These are phyloP conservation scores for Macrophomina tecta DNA, from an alignment of 2,329 filamentous ascomycete genomes.

Conservation along the genomic window DNA sequence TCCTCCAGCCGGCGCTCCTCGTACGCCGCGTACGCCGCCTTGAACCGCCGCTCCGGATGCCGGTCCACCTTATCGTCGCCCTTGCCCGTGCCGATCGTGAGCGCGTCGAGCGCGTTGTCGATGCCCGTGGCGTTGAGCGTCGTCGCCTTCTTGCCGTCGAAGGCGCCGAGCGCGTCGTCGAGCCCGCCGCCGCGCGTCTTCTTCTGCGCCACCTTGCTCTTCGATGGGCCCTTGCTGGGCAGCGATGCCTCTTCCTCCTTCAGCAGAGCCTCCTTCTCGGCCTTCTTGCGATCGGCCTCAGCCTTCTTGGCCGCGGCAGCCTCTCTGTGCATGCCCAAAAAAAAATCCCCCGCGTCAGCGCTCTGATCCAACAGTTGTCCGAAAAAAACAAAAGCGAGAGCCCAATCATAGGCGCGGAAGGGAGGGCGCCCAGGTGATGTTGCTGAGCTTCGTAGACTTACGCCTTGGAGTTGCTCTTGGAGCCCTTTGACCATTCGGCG, in stretches of 20 bases:
- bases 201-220: conserved; percentile 67
- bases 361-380: not conserved
- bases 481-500: conserved; percentile 81
- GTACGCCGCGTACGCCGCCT: conserved; percentile 82
- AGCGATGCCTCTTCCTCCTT: conserved; percentile 79
- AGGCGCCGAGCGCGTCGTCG: conserved; percentile 61
- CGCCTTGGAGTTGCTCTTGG: conserved; percentile 89
- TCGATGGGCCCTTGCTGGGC: conserved; percentile 65
- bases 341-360: not conserved
- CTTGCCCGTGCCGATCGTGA: conserved; percentile 69
- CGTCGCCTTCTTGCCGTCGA: conserved; percentile 54
- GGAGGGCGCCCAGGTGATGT: too few species aligned
- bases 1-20: conserved; percentile 82
- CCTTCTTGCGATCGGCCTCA: conserved; percentile 85
- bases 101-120: conserved; percentile 89
- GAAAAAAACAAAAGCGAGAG: conserved; percentile 2
- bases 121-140: conserved; percentile 85
- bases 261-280: conserved; percentile 82
- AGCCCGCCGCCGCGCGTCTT: conserved; percentile 66
- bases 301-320: conserved; percentile 83
- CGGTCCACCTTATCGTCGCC: conserved; percentile 76
- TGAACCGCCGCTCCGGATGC: conserved; percentile 86
- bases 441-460: conserved; percentile 53
- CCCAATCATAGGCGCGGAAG: too few species aligned
- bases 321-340: conserved; percentile 63